Evolutionary conservation across 169 alveolate genomes (phyloP).

Genomic region (Babesia ovata): DNA sequence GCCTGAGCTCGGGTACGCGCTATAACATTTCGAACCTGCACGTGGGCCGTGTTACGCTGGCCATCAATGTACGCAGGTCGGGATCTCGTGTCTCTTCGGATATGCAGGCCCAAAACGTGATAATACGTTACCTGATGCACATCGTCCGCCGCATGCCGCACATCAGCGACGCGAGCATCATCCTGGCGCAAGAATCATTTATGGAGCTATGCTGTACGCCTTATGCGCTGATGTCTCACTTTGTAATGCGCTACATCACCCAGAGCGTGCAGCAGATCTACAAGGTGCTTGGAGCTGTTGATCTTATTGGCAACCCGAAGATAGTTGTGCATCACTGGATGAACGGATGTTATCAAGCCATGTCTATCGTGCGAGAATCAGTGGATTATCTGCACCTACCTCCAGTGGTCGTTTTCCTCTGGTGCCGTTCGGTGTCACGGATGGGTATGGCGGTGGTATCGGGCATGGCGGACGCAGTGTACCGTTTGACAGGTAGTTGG

Average conservation of each 20-base stretch:
- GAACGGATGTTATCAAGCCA: constrained; percentile 61
- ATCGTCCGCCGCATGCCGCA: constrained; percentile 64
- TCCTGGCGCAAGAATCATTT: constrained; percentile 54
- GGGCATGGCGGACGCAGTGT: constrained; percentile 67
- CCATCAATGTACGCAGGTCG: constrained; percentile 54
- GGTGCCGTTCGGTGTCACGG: constrained; percentile 46
- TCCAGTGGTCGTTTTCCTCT: constrained; percentile 43
- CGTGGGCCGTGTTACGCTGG: constrained; percentile 47
- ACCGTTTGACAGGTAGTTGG: constrained; percentile 68
- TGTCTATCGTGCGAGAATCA: constrained; percentile 47
- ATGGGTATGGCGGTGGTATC: constrained; percentile 37
- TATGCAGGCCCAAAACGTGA: constrained; percentile 46
- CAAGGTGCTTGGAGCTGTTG: constrained; percentile 81
- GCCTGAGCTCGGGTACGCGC: constrained; percentile 33
- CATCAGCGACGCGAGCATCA: constrained; percentile 62
- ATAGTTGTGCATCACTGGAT: constrained; percentile 77
- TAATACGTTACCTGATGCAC: constrained; percentile 57
- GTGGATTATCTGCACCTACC: constrained; percentile 60
- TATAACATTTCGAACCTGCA: constrained; percentile 62
- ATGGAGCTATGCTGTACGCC: constrained; percentile 65
- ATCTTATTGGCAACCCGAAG: constrained; percentile 81
- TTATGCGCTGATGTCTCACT: constrained; percentile 58
- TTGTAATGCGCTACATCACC: constrained; percentile 65
- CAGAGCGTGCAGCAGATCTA: constrained; percentile 76
- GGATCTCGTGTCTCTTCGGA: constrained; percentile 36